Percentiles rank a stretch among this genome's conserved stretches.
Evolutionary conservation across 2,329 filamentous ascomycete genomes (phyloP).

Genomic region (Aschersonia sp.): DNA sequence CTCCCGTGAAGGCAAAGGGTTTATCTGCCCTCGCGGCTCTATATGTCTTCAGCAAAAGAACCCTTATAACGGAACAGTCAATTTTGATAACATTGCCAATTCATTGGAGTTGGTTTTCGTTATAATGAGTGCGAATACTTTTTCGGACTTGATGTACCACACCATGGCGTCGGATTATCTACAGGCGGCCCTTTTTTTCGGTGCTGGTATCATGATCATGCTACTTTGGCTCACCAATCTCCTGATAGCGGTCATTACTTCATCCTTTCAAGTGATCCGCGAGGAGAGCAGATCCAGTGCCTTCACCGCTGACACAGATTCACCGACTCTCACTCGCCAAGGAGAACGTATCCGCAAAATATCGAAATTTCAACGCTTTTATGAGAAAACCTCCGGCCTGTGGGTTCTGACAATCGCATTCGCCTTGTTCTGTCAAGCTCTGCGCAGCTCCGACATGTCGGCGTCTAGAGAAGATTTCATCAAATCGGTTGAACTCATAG

Average conservation of each 20-base stretch:
- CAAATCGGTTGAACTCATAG: slow-evolving; percentile 53
- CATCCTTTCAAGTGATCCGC: slow-evolving; percentile 93
- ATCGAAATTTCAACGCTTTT: slow-evolving; percentile 51
- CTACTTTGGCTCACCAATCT: slow-evolving; percentile 95
- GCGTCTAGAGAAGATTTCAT: slow-evolving; percentile 48
- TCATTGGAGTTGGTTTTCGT: slow-evolving; percentile 93
- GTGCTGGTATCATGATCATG: slow-evolving; percentile 69
- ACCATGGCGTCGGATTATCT: slow-evolving; percentile 87
- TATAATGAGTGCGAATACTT: slow-evolving; percentile 97
- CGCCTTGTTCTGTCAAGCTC: slow-evolving; percentile 64
- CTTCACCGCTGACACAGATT: slow-evolving; percentile 62
- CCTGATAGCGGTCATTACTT: slow-evolving; percentile 90
- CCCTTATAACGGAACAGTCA: slow-evolving; percentile 74
- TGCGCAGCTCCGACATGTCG: slow-evolving; percentile 65
- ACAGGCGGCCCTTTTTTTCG: slow-evolving; percentile 65
- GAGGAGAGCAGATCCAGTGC: slow-evolving; percentile 92
- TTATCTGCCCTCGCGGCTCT: slow-evolving; percentile 71
- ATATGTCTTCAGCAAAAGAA: slow-evolving; percentile 66
- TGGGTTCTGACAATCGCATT: slow-evolving; percentile 74
- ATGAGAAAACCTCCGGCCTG: slow-evolving; percentile 57
- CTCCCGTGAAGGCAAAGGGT: slow-evolving; percentile 57
- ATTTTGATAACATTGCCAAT: slow-evolving; percentile 87
- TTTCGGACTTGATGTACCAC: slow-evolving; percentile 86
- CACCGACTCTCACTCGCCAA: slow-evolving; percentile 16
- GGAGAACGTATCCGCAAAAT: slow-evolving; percentile 21